Conservation (phyloP, 208 protist species). For the Leptomonas pyrrhocoris region DNA sequence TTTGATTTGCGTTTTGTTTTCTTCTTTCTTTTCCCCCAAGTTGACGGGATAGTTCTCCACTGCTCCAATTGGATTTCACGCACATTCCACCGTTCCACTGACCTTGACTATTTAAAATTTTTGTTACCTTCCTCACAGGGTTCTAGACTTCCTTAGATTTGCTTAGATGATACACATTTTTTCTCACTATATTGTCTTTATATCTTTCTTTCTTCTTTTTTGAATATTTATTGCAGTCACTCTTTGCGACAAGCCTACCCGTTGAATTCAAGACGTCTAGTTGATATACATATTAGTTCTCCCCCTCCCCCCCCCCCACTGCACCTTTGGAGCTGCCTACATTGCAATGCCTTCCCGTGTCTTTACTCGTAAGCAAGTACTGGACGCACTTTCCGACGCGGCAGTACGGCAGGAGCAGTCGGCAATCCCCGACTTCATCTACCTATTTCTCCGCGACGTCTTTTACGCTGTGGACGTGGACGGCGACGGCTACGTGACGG, state of each 20-base stretch:
- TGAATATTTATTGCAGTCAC: not conserved
- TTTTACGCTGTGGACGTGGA: constrained; percentile 34
- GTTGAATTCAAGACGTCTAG: too few relatives aligned
- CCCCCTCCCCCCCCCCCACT: not conserved
- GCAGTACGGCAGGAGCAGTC: constrained; percentile 28
- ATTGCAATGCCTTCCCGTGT: constrained; percentile 27
- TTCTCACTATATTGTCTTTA: too few relatives aligned
- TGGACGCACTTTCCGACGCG: constrained; percentile 23
- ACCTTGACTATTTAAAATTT: too few relatives aligned
- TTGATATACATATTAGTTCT: too few relatives aligned
- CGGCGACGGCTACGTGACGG: constrained; percentile 32
- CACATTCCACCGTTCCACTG: too few relatives aligned
- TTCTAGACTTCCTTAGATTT: too few relatives aligned
- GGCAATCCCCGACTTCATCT: constrained; percentile 36
- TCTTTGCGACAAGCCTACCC: too few relatives aligned
- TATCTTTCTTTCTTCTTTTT: constrained; percentile 6
- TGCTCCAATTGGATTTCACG: too few relatives aligned
- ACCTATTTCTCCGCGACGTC: constrained; percentile 35
- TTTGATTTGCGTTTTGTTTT: not conserved
- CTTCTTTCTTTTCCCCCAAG: constrained; percentile 4
- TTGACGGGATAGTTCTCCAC: not conserved
- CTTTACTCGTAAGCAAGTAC: constrained; percentile 25
- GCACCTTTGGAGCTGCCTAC: not conserved
- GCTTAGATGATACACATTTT: too few relatives aligned
- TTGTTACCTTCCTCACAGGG: too few relatives aligned